Evolutionary conservation across 805 yeast species (phyloP).

Genomic region (Starmerella bacillaris): DNA sequence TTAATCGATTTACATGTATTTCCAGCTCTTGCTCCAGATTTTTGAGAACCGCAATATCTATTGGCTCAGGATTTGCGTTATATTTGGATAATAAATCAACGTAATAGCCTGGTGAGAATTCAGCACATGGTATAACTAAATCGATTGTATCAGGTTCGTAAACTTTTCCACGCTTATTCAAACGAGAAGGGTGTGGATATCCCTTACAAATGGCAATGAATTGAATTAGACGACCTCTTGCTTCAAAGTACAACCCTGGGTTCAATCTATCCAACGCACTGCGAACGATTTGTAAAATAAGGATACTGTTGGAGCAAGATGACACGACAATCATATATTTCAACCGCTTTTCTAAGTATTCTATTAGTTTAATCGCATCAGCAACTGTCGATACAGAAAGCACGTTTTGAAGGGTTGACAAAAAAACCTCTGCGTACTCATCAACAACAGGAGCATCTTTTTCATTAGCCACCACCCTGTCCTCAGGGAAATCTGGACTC

Average conservation of each 20-base stretch:
- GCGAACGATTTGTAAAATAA: conserved; percentile 6
- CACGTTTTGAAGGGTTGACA: conserved; percentile 1
- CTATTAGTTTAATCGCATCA: conserved; percentile 1
- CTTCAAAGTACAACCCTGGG: conserved; percentile 1
- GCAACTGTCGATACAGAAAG: conserved; percentile 1
- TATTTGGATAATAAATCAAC: too few species aligned
- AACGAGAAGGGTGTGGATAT: conserved; percentile 10
- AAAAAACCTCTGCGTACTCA: not conserved
- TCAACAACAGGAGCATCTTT: too few species aligned
- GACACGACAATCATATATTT: conserved; percentile 1
- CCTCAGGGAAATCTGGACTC: too few species aligned
- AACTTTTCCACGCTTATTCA: conserved; percentile 10
- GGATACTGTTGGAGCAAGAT: conserved; percentile 6
- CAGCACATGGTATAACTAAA: not conserved
- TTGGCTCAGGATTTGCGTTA: too few species aligned
- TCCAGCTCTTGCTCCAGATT: too few species aligned
- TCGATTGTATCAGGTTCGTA: not conserved
- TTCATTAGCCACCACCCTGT: too few species aligned
- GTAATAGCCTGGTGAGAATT: not conserved
- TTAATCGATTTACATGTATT: too few species aligned
- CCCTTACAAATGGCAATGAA: conserved; percentile 10
- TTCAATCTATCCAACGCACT: conserved; percentile 4
- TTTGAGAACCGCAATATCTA: too few species aligned
- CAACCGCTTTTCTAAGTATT: conserved; percentile 4
- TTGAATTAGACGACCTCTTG: conserved; percentile 4